Evolutionary conservation across 345 rosid species (phyloP).

Genomic region (Microthlaspi erraticum): DNA sequence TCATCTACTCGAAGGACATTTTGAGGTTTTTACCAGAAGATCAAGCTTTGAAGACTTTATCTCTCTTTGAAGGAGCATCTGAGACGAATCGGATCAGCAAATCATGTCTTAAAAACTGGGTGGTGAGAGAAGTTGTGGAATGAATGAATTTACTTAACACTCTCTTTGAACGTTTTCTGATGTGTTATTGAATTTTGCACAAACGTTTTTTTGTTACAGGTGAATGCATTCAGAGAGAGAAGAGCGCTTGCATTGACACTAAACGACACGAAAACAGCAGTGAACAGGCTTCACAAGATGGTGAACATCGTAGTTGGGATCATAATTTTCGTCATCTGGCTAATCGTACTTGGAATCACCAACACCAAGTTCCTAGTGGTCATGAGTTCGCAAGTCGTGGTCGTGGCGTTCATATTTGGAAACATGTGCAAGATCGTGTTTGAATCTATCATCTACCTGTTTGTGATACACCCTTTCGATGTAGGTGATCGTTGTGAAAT

Average conservation of each 20-base stretch:
- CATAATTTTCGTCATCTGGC: constrained; percentile 57
- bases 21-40: constrained; percentile 74
- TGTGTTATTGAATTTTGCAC: neutral
- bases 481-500: constrained; percentile 83
- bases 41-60: constrained; percentile 68
- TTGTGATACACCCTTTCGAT: constrained; percentile 84
- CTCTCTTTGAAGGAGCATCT: constrained; percentile 71
- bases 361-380: constrained; percentile 62
- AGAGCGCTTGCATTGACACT: constrained; percentile 76
- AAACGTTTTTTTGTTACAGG: constrained; percentile 41
- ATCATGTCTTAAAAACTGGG: constrained; percentile 73
- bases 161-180: neutral
- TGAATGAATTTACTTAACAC: neutral
- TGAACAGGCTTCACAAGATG: constrained; percentile 76
- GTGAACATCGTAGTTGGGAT: constrained; percentile 64
- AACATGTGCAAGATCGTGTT: constrained; percentile 81
- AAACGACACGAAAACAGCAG: constrained; percentile 80
- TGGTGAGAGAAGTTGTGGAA: constrained; percentile 56
- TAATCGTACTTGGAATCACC: constrained; percentile 69
- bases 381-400: constrained; percentile 68
- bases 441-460: constrained; percentile 83
- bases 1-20: constrained; percentile 69
- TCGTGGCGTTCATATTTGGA: constrained; percentile 78
- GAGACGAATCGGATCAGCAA: constrained; percentile 63
- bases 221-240: constrained; percentile 69